Base-by-base conservation (phyloP, 1,284 basidiomycete species). In the Fomes fomentarius region DNA sequence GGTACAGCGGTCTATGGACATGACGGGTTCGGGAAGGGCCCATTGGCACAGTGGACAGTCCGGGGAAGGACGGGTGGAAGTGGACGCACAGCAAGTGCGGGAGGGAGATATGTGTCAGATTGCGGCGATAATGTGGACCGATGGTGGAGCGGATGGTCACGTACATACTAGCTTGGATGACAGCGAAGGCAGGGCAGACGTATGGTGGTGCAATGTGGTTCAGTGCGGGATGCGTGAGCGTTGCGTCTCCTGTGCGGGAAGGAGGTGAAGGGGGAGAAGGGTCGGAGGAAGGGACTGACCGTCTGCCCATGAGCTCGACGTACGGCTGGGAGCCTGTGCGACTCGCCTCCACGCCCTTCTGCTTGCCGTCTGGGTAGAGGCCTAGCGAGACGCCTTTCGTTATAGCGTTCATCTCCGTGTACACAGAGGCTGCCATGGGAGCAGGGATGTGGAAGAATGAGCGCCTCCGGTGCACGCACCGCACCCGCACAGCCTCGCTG, bases 351-450 rank as follows among this genome's bases (percentile, higher is more conserved):
- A 79, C 73, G 24, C 79, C 81, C 54, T 76, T 76, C 53, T 77
- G 77, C 57, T 79, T 85, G 21, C 74, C 73, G 62, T 82, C 71
- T 26, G 83, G 74, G 65, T 84, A 82, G 38, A 94, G 82, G 4
- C 94, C 93, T 17, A 96, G 76, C 26, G 87, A 85, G 21, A 93
- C 79, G 3, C 93, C 94, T 66, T 94, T 95, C 25, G 87, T 79
- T 47, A 91, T 76, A 1, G 93, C 92, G 60, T 94, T 96, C 77
- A 95, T 85, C 66, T 96, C 93, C 14, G 95, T 96, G 69, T 96
- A 98, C 31, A 90, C 93, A 44, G 91, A 90, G 2, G 93, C 93
- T 93, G 58, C 42, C 39, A 41, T 41, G 44, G 34, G 26, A 35
- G 45, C 31, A 37, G 33, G n/a, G 14, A 47, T 21, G 24, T 34